Base-by-base conservation (phyloP, 768 basidiomycete genomes). In the Podaxis sp. region DNA sequence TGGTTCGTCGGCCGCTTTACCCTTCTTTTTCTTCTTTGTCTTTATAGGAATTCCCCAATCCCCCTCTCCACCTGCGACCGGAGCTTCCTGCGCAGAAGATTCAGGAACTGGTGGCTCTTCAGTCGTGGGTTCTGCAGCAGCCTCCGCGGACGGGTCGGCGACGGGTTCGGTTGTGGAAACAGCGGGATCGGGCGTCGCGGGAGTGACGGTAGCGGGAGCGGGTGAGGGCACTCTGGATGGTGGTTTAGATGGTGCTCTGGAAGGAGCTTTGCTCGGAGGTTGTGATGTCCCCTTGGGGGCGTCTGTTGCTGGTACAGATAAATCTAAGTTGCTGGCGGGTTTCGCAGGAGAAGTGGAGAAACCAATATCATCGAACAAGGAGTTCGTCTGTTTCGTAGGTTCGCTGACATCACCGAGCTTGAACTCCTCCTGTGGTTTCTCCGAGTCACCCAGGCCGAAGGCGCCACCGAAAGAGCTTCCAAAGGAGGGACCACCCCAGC, bases 1-100 rank as follows among this genome's bases (percentile, higher is more conserved):
- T 33, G 33, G 33, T 33, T 33, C 33, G 2, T 33, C 33, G 2
- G 33, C 2, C 33, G 8, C 61, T 12, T n/a, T 33, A 46, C 39
- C 66, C 60, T 60, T 68, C 57, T 73, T 73, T 52, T 69, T 69
- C 63, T 70, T 68, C 62, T 68, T 69, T 51, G 52, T 38, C 46
- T 64, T 67, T 36, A 64, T 65, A 44, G 58, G 57, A 33, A 60
- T 55, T 33, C 62, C 67, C 46, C 54, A 66, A 4, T 56, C 67
- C 9, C 59, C 67, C 19, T 57, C 66, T 1, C 38, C 64, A n/a
- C 12, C 53, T 24, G 44, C 61, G 15, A 17, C 11, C 12, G 33
- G 60, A 38, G 42, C 52, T 40, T 52, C 64, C 55, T 36, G 57
- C 60, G 11, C 33, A 4, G 48, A 33, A 7, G 58, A n/a, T 55